phyloP scores from a whole-genome alignment of 2,329 filamentous ascomycete species.

The Teratosphaeria gauchensis region DNA sequence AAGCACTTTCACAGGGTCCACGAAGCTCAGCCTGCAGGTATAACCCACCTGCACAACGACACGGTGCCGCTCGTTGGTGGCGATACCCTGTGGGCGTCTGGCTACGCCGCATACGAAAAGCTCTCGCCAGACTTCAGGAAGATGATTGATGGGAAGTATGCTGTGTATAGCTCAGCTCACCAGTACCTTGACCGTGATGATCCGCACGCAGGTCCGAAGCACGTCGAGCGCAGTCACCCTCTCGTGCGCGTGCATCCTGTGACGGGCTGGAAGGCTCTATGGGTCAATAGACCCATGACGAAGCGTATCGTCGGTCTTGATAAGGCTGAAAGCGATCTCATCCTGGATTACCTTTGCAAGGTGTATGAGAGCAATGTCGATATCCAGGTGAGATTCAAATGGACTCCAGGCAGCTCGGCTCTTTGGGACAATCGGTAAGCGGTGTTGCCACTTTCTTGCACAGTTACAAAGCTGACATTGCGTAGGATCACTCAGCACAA shows the following conservation, averaged over 20 bases:
- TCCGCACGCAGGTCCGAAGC: slow-evolving; percentile 52
- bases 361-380: slow-evolving; percentile 62
- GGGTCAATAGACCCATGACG: slow-evolving; percentile 63
- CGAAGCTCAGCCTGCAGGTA: slow-evolving; percentile 58
- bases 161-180: slow-evolving; percentile 58
- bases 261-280: slow-evolving; percentile 65
- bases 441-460: not conserved
- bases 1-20: slow-evolving; percentile 50
- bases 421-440: slow-evolving; percentile 57
- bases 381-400: slow-evolving; percentile 62
- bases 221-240: slow-evolving; percentile 58
- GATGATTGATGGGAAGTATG: slow-evolving; percentile 57
- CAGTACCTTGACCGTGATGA: slow-evolving; percentile 56
- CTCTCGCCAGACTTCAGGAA: slow-evolving; percentile 59
- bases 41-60: slow-evolving; percentile 24
- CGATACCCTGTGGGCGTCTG: slow-evolving; percentile 63
- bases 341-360: slow-evolving; percentile 57
- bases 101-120: slow-evolving; percentile 65
- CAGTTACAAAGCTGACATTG: not conserved
- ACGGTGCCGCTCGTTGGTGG: slow-evolving; percentile 56
- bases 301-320: slow-evolving; percentile 59
- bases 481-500: slow-evolving; percentile 42
- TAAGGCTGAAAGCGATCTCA: slow-evolving; percentile 57
- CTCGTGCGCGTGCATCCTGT: slow-evolving; percentile 62
- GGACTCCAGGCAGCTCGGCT: slow-evolving; percentile 57